Evolutionary conservation across 257 asterid species (phyloP).

Genomic region (Agastache rugosa): DNA sequence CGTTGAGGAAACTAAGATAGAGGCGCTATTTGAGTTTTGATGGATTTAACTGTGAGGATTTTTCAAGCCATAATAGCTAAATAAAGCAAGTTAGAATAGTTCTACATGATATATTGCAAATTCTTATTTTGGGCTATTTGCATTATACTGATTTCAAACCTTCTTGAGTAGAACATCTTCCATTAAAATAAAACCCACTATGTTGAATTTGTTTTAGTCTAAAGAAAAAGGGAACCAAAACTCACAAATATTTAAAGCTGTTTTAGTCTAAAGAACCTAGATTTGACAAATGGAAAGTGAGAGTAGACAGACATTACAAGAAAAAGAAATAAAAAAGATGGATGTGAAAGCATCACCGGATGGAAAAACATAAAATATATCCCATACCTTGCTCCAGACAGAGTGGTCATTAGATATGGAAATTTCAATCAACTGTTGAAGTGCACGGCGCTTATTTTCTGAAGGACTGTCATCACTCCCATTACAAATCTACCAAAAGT

Average conservation of each 20-base stretch:
- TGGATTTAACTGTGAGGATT: not conserved
- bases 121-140: not conserved
- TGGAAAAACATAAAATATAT: constrained; percentile 11
- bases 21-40: not conserved
- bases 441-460: constrained; percentile 70
- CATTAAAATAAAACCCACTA: not conserved
- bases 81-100: not conserved
- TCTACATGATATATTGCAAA: not conserved
- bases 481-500: constrained; percentile 67
- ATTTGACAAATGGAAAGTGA: constrained; percentile 10
- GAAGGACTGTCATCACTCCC: constrained; percentile 74
- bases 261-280: constrained; percentile 12
- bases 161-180: not conserved
- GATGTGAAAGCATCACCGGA: not conserved
- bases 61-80: constrained; percentile 16
- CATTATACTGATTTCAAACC: not conserved
- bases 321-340: constrained; percentile 12
- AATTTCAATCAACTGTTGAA: constrained; percentile 87
- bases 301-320: not conserved
- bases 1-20: not conserved
- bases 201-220: not conserved
- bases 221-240: not conserved
- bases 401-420: constrained; percentile 70
- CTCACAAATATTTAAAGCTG: constrained; percentile 15
- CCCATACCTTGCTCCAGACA: constrained; percentile 85